phyloP scores from a whole-genome alignment of 2,329 filamentous ascomycete genomes.

The Botrytis galanthina region DNA sequence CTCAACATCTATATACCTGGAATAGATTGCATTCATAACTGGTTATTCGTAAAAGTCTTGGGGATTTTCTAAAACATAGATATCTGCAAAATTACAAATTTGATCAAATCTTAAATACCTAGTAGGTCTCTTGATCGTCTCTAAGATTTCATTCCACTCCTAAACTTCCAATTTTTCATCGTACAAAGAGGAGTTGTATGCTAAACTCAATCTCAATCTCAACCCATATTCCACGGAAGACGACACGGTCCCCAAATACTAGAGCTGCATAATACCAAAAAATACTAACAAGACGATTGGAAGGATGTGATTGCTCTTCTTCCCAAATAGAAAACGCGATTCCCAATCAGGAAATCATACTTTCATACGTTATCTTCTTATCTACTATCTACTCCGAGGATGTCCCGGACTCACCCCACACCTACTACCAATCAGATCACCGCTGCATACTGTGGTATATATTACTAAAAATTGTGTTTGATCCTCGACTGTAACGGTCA shows the following conservation, averaged over 20 bases:
- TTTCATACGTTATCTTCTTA: background rate
- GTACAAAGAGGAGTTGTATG: background rate
- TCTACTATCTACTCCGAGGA: background rate
- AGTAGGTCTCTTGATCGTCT: background rate
- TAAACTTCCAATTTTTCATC: background rate
- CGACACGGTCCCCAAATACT: background rate
- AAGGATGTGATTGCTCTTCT: background rate
- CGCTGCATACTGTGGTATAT: fast-evolving
- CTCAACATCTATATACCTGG: background rate
- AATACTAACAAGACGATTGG: background rate
- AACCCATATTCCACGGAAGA: background rate
- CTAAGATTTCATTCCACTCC: background rate
- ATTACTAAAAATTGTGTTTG: fast-evolving
- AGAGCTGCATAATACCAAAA: background rate
- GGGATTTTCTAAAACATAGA: background rate
- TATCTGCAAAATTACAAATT: background rate
- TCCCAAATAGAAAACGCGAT: background rate
- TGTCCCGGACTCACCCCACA: background rate
- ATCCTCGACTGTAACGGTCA: background rate
- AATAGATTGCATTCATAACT: background rate
- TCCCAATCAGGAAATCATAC: background rate
- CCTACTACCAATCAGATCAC: fast-evolving
- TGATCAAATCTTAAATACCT: background rate
- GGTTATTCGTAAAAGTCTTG: background rate
- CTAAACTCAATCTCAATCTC: background rate